These are phyloP conservation scores for Podospora fimiseda DNA, from an alignment of 495 filamentous ascomycete species.

Conservation along the genomic window DNA sequence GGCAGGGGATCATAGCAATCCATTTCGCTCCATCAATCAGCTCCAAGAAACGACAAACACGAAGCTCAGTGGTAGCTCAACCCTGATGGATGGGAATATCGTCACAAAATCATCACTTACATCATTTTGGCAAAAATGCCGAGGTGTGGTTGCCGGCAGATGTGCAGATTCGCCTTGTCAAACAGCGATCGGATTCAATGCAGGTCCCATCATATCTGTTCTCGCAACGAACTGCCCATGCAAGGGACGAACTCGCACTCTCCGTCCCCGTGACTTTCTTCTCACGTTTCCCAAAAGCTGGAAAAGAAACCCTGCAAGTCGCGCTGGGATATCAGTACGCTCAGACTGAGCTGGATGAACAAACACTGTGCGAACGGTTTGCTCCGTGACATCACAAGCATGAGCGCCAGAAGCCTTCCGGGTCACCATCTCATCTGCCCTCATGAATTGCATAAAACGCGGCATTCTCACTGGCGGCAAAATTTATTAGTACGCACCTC, in stretches of 20 bases:
- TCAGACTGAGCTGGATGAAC: background rate
- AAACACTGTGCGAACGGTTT: background rate
- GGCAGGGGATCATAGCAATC: background rate
- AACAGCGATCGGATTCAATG: background rate
- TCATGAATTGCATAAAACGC: too few relatives aligned
- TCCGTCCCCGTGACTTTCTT: background rate
- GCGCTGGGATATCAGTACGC: background rate
- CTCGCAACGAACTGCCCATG: background rate
- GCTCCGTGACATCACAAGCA: background rate
- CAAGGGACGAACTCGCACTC: background rate
- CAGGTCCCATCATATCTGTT: background rate
- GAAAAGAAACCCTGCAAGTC: too few relatives aligned
- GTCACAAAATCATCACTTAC: background rate
- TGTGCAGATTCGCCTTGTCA: background rate
- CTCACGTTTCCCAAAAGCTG: background rate
- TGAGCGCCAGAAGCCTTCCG: background rate
- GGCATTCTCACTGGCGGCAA: too few relatives aligned
- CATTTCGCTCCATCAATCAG: background rate
- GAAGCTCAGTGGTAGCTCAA: background rate
- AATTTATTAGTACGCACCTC: background rate
- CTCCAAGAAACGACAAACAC: background rate
- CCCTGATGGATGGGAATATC: background rate
- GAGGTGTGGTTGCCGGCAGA: background rate
- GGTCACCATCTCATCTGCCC: background rate
- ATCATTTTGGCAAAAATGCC: background rate